These are phyloP conservation scores for Saccharomycopsis fodiens DNA, from an alignment of 805 yeast genomes.

Conservation along the genomic window DNA sequence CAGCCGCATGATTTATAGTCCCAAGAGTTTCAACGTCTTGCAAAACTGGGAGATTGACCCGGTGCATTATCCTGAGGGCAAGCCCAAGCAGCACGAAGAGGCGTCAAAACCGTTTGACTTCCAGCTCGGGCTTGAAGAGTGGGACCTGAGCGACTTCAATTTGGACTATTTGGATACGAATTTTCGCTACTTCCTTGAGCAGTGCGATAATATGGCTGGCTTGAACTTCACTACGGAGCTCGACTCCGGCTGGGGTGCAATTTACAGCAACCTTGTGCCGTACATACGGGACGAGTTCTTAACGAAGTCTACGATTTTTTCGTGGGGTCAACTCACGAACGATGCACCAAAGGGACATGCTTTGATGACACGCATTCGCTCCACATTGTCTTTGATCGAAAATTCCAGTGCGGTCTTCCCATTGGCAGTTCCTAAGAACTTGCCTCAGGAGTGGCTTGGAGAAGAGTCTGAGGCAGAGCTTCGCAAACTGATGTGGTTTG, in stretches of 20 bases:
- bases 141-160: slow-evolving; percentile 30
- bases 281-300: slow-evolving; percentile 64
- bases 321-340: slow-evolving; percentile 36
- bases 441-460: slow-evolving; percentile 22
- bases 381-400: slow-evolving; percentile 38
- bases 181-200: slow-evolving; percentile 60
- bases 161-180: slow-evolving; percentile 49
- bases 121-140: slow-evolving; percentile 57
- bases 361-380: slow-evolving; percentile 36
- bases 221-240: slow-evolving; percentile 61
- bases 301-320: slow-evolving; percentile 38
- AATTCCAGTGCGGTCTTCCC: slow-evolving; percentile 54
- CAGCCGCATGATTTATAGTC: slow-evolving; percentile 57
- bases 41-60: slow-evolving; percentile 53
- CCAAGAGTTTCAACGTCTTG: slow-evolving; percentile 47
- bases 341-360: slow-evolving; percentile 13
- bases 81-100: slow-evolving; percentile 21
- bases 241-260: slow-evolving; percentile 84
- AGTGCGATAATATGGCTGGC: slow-evolving; percentile 69
- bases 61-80: slow-evolving; percentile 24
- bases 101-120: slow-evolving; percentile 36
- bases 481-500: slow-evolving; percentile 34
- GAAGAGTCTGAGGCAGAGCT: slow-evolving; percentile 9
- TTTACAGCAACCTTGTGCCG: slow-evolving; percentile 43
- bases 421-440: slow-evolving; percentile 25